A percentile compares a stretch with the other conserved stretches of the same genome.
Conservation (phyloP, 345 rosid genomes). For the Salix brachista region DNA sequence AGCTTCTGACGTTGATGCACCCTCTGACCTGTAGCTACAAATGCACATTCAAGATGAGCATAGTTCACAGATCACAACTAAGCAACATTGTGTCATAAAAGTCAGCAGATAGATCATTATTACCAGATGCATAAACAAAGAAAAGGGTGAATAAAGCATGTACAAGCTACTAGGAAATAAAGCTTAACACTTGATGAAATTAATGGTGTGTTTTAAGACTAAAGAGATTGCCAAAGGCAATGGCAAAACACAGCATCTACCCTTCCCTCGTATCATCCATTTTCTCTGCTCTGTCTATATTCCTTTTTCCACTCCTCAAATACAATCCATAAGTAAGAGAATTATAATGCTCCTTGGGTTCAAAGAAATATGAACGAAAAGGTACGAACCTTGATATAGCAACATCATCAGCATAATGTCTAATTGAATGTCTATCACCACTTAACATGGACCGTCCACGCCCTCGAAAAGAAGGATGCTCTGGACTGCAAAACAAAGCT, state of each 20-base stretch:
- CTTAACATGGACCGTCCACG: slow-evolving; percentile 80
- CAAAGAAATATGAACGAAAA: background rate
- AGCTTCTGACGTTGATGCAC: slow-evolving; percentile 67
- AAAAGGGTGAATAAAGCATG: background rate
- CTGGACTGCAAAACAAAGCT: slow-evolving; percentile 61
- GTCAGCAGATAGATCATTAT: background rate
- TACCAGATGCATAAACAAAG: background rate
- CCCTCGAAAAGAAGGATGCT: slow-evolving; percentile 74
- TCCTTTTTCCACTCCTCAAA: background rate
- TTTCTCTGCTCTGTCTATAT: background rate
- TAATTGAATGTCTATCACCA: slow-evolving; percentile 58
- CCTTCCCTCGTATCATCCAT: background rate
- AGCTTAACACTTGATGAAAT: too few species aligned
- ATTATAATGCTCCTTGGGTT: background rate
- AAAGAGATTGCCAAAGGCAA: background rate
- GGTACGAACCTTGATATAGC: slow-evolving; percentile 61
- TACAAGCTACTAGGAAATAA: background rate
- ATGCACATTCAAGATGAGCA: slow-evolving; percentile 13
- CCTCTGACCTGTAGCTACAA: slow-evolving; percentile 68
- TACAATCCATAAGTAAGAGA: background rate
- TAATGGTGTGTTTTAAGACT: background rate
- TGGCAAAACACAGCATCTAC: background rate
- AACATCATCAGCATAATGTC: slow-evolving; percentile 58
- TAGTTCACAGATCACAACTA: background rate
- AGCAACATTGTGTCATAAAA: background rate